Conservation (phyloP, 352 stramenopile genomes). For the Phytophthora colocasiae region DNA sequence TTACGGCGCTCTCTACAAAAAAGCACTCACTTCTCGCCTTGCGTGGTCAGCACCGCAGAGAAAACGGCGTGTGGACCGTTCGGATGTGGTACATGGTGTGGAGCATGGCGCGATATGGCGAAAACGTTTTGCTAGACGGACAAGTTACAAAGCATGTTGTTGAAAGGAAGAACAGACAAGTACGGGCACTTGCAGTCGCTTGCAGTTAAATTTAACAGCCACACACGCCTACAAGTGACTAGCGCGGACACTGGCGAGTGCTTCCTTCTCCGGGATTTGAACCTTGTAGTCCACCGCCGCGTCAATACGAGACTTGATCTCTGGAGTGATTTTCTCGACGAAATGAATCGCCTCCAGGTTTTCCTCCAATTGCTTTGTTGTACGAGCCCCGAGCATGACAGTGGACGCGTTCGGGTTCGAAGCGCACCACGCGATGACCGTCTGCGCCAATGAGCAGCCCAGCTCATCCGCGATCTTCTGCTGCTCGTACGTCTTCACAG, state of each 20-base stretch:
- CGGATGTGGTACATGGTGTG: background rate
- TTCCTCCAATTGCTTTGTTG: conserved; percentile 56
- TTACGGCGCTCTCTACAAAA: conserved; percentile 9
- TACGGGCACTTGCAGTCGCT: too few species aligned
- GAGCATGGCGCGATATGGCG: conserved; percentile 2
- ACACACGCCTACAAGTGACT: conserved; percentile 22
- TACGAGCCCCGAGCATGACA: conserved; percentile 61
- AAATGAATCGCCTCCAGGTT: conserved; percentile 54
- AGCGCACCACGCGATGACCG: conserved; percentile 39
- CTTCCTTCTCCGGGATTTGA: conserved; percentile 35
- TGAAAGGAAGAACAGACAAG: too few species aligned
- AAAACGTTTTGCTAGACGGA: conserved; percentile 6
- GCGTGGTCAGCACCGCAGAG: background rate
- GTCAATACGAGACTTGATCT: conserved; percentile 64
- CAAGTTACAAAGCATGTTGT: conserved; percentile 9
- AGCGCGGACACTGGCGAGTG: conserved; percentile 16
- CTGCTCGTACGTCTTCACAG: conserved; percentile 37
- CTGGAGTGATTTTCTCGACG: conserved; percentile 53
- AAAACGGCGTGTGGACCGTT: background rate
- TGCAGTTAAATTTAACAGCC: background rate
- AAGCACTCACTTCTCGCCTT: background rate
- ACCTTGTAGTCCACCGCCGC: conserved; percentile 46
- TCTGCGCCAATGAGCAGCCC: conserved; percentile 30
- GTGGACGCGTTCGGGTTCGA: conserved; percentile 60
- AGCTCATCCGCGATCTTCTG: conserved; percentile 53